Conservation (phyloP, 345 rosid genomes). For the Eucalyptus cloeziana region DNA sequence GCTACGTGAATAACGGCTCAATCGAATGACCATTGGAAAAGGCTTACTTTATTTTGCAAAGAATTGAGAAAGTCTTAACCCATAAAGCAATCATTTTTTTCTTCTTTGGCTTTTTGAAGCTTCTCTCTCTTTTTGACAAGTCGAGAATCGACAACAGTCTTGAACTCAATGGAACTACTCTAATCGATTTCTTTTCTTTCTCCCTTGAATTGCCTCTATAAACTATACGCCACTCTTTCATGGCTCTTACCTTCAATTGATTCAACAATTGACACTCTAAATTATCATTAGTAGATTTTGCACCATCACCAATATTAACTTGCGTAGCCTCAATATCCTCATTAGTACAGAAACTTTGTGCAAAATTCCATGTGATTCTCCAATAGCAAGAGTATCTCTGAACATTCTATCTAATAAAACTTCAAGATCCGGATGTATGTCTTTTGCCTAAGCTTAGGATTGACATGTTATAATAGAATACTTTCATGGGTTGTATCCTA, state of each 20-base stretch:
- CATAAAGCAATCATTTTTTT: not conserved
- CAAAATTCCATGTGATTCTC: not conserved
- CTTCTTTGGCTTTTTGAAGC: not conserved
- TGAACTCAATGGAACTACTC: not conserved
- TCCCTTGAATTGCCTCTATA: not conserved
- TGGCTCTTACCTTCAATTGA: not conserved
- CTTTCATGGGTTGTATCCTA: not conserved
- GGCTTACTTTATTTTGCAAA: not conserved
- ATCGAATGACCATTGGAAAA: not conserved
- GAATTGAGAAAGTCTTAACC: not conserved
- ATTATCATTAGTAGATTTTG: not conserved
- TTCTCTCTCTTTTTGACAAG: not conserved
- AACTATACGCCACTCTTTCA: not conserved
- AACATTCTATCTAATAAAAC: not conserved
- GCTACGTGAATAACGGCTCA: not conserved
- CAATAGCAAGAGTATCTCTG: rapidly evolving
- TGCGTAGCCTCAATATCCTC: not conserved
- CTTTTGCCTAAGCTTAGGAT: not conserved
- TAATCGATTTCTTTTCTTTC: too few species aligned
- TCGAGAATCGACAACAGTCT: not conserved
- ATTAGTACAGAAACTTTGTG: too few species aligned
- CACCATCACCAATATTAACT: not conserved
- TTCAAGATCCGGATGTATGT: not conserved
- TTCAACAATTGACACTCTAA: not conserved
- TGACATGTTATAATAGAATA: not conserved